Base-by-base conservation (phyloP, 345 rosid genomes). In the Salix exigua region DNA sequence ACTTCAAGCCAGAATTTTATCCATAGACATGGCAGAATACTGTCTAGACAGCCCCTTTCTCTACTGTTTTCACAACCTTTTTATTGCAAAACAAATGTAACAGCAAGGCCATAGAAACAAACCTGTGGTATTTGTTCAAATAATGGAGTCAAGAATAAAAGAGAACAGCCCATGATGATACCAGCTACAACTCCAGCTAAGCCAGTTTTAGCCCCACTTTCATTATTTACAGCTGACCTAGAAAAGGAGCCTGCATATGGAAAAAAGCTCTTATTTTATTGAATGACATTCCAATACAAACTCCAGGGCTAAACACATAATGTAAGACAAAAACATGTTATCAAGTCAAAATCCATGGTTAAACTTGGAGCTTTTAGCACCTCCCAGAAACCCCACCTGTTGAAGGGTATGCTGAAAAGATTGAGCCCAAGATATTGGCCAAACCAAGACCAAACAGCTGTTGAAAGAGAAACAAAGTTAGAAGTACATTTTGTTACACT, bases 391-490 rank as follows among this genome's bases (percentile, higher is more conserved):
- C 71, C 87, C 83, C 80, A 96, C 98, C 99, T 82, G 99, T 96
- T 72, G 99, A 68, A 69, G 99, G 98, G 80, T 93, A 96, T 72
- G 93, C 83, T 60, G 93, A 91, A 85, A 96, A 96, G 75, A 96
- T 88, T 35, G 98, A 92, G 68, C 99, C 99, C 70, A 87, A 77
- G 70, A 96, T 84, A 83, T 96, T 96, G 75, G 99, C 89, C 78
- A 96, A 89, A 81, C 99, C 98, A 81, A 96, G 98, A 84, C 99
- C 99, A 71, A 93, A 90, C 85, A 96, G 84, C 99, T 96, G 96
- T 81, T 70, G 42, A 71, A 75, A 62, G 16, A 55, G 46, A 65
- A 64, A 42, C 12, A 17, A 26, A 30, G 72, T 68, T 53, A 76
- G 3, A 44, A 16, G 5, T 50, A 38, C 26, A 33, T 17, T 63